A percentile compares a stretch with the other conserved stretches of the same genome.
Evolutionary conservation across 805 yeast genomes (phyloP).

Genomic region (Metschnikowia noctiluminum): DNA sequence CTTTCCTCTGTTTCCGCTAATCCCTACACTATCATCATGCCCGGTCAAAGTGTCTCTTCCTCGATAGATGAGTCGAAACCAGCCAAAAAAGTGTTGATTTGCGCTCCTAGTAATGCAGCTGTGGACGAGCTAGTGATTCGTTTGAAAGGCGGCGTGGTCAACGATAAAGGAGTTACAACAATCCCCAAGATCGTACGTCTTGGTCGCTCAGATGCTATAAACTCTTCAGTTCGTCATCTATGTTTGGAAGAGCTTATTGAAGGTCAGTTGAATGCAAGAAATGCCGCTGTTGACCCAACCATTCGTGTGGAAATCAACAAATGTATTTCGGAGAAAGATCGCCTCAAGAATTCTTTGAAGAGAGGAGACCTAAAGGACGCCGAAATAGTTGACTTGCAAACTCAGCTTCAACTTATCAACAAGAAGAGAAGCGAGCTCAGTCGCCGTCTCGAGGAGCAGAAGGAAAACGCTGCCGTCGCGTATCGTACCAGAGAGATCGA

Average conservation of each 20-base stretch:
- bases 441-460: conserved; percentile 67
- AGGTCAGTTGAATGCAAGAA: conserved; percentile 43
- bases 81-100: conserved; percentile 64
- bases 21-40: conserved; percentile 17
- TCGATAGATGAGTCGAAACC: conserved; percentile 30
- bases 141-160: conserved; percentile 65
- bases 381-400: conserved; percentile 45
- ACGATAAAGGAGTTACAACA: conserved; percentile 50
- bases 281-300: conserved; percentile 43
- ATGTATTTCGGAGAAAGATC: conserved; percentile 56
- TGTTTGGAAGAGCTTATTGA: conserved; percentile 88
- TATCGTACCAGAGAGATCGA: conserved; percentile 75
- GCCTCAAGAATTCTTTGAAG: conserved; percentile 40
- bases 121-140: conserved; percentile 92
- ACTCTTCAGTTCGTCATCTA: conserved; percentile 73
- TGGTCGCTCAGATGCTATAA: conserved; percentile 87
- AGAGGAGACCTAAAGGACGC: conserved; percentile 36
- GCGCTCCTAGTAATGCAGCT: conserved; percentile 99
- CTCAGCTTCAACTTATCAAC: conserved; percentile 53
- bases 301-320: conserved; percentile 50
- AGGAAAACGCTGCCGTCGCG: conserved; percentile 69
- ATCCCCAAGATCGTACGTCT: conserved; percentile 75
- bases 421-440: conserved; percentile 66
- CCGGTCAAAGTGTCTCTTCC: conserved; percentile 19
- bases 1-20: conserved; percentile 36